phyloP scores from a whole-genome alignment of 2,329 filamentous ascomycete genomes.

The Penicillium sp. region DNA sequence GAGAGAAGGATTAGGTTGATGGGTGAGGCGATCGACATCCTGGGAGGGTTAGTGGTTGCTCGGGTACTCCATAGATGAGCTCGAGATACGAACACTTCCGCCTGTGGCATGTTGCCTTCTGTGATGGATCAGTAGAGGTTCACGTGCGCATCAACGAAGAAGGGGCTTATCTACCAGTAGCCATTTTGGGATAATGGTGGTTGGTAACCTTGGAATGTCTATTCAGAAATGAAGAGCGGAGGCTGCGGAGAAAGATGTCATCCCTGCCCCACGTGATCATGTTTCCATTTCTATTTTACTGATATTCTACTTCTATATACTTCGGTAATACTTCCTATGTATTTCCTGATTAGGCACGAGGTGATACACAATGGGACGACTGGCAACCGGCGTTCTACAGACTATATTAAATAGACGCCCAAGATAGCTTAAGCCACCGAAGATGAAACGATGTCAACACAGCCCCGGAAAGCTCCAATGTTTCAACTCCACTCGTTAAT shows the following conservation, averaged over 20 bases:
- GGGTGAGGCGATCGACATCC: slow-evolving; percentile 54
- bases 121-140: slow-evolving; percentile 10
- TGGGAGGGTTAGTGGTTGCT: slow-evolving; percentile 13
- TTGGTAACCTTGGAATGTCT: slow-evolving; percentile 1
- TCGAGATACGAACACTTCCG: slow-evolving; percentile 35
- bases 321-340: background rate
- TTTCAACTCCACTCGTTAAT: slow-evolving; percentile 20
- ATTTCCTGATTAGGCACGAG: background rate
- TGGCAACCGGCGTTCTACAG: background rate
- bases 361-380: background rate
- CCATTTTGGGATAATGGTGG: slow-evolving; percentile 9
- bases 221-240: background rate
- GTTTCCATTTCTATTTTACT: background rate
- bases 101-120: slow-evolving; percentile 24
- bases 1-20: slow-evolving; percentile 59
- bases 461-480: slow-evolving; percentile 9
- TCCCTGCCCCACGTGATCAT: slow-evolving; percentile 19
- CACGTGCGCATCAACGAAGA: background rate
- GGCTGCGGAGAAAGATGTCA: slow-evolving; percentile 17
- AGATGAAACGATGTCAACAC: slow-evolving; percentile 8
- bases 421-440: background rate
- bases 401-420: background rate
- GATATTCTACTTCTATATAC: background rate
- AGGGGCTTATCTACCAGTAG: slow-evolving; percentile 16
- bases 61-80: background rate